These are phyloP conservation scores for Hyaloscypha variabilis DNA, from an alignment of 495 filamentous ascomycete genomes.

Conservation along the genomic window DNA sequence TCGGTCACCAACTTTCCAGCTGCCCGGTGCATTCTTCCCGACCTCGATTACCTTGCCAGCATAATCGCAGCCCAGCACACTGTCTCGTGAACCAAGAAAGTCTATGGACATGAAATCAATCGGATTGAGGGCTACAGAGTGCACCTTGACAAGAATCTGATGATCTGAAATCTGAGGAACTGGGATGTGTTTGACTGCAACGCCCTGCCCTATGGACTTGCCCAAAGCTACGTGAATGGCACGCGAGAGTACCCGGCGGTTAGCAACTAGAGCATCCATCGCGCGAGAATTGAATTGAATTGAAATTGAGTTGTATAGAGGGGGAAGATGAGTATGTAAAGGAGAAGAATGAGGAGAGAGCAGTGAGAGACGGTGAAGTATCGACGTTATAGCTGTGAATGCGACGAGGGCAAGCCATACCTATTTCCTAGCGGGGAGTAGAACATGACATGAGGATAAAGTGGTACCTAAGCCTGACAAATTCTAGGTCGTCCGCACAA, in stretches of 20 bases:
- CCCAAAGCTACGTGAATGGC: conserved; percentile 8
- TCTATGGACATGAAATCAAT: conserved; percentile 39
- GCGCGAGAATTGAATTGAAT: too few relatives aligned
- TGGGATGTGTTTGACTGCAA: conserved; percentile 12
- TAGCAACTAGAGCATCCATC: conserved; percentile 21
- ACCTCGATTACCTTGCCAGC: conserved; percentile 44
- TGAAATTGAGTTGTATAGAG: background rate
- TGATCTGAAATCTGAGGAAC: conserved; percentile 23
- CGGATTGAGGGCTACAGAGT: conserved; percentile 49
- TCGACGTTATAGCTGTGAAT: background rate
- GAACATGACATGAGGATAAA: too few relatives aligned
- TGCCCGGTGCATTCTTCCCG: conserved; percentile 42
- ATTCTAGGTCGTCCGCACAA: too few relatives aligned
- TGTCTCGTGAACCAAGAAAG: conserved; percentile 37
- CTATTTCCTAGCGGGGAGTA: too few relatives aligned
- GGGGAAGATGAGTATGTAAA: background rate
- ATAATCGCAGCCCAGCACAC: conserved; percentile 43
- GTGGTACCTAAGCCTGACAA: too few relatives aligned
- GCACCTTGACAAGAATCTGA: conserved; percentile 44
- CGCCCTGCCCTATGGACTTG: conserved; percentile 13
- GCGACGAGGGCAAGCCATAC: too few relatives aligned
- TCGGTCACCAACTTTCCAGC: conserved; percentile 47
- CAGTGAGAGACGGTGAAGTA: background rate
- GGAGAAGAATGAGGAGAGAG: background rate
- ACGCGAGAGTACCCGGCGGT: conserved; percentile 8